Percentiles rank a stretch among this genome's conserved stretches.
These are phyloP conservation scores for Globisporangium viniferum DNA, from an alignment of 352 stramenopile genomes.

Conservation along the genomic window DNA sequence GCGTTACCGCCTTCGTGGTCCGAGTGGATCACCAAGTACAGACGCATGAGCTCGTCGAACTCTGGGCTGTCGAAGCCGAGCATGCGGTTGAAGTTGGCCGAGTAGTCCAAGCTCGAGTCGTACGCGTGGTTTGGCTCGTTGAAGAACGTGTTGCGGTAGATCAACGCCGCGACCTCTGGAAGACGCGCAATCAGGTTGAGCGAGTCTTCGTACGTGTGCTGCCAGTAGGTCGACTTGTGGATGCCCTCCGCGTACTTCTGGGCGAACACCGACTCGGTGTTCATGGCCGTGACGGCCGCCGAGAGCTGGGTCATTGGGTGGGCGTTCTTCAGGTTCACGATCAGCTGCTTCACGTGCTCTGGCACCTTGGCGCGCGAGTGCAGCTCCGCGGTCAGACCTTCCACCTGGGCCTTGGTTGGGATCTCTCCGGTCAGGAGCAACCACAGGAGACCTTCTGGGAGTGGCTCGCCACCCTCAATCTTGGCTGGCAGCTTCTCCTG, in stretches of 20 bases:
- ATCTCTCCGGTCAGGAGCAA: constrained; percentile 97
- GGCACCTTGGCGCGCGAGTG: constrained; percentile 94
- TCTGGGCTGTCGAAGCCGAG: constrained; percentile 94
- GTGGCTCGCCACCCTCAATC: constrained; percentile 92
- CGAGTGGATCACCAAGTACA: constrained; percentile 99
- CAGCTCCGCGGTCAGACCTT: constrained; percentile 94
- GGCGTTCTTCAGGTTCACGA: constrained; percentile 96
- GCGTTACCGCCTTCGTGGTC: constrained; percentile 99
- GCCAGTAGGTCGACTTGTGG: constrained; percentile 98
- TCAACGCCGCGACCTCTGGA: constrained; percentile 96
- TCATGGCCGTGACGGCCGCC: constrained; percentile 91
- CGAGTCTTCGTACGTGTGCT: constrained; percentile 98
- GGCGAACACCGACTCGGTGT: constrained; percentile 96
- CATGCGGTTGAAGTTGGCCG: constrained; percentile 98
- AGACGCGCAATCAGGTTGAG: constrained; percentile 97
- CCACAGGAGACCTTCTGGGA: constrained; percentile 97
- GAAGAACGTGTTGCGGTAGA: constrained; percentile 99
- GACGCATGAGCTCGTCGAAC: constrained; percentile 99
- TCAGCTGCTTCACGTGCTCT: constrained; percentile 93
- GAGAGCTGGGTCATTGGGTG: constrained; percentile 99
- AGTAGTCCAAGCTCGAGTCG: constrained; percentile 97
- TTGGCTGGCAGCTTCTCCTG: constrained; percentile 94
- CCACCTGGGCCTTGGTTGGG: constrained; percentile 95
- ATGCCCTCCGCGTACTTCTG: constrained; percentile 96
- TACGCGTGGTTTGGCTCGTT: constrained; percentile 91